A percentile compares a stretch with the other conserved stretches of the same genome.
Evolutionary conservation across 805 yeast species (phyloP).

Genomic region (Wickerhamomyces rabaulensis): DNA sequence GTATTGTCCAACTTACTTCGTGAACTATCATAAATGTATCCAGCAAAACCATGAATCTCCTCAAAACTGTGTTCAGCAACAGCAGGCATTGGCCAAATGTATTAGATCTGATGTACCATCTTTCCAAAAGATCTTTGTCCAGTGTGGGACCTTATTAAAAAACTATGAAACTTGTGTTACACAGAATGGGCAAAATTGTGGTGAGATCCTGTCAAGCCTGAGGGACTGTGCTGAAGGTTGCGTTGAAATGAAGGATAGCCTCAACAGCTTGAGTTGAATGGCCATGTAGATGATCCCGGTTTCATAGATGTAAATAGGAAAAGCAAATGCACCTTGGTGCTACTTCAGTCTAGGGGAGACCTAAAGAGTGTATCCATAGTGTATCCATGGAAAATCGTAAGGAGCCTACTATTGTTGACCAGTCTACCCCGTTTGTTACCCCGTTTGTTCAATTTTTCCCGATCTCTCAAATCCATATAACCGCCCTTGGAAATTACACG

Average conservation of each 20-base stretch:
- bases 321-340: too few relatives aligned
- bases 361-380: too few relatives aligned
- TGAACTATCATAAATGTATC: conserved; percentile 71
- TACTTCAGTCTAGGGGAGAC: too few relatives aligned
- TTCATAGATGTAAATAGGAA: not conserved
- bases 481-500: not conserved
- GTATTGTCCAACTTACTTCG: conserved; percentile 67
- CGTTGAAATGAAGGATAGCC: conserved; percentile 23
- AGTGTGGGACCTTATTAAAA: conserved; percentile 53
- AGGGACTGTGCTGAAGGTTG: conserved; percentile 55
- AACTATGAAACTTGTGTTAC: conserved; percentile 64
- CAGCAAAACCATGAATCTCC: conserved; percentile 48
- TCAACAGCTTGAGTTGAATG: conserved; percentile 8
- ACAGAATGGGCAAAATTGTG: conserved; percentile 46
- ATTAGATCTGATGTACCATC: conserved; percentile 63
- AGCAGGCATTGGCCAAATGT: conserved; percentile 53
- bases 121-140: conserved; percentile 59
- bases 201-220: conserved; percentile 45
- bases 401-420: too few relatives aligned
- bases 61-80: conserved; percentile 48
- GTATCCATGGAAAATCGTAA: too few relatives aligned
- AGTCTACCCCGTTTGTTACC: too few relatives aligned
- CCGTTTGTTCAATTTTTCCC: too few relatives aligned
- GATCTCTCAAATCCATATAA: too few relatives aligned
- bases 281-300: not conserved